A percentile compares a stretch with the other conserved stretches of the same genome.
Conservation (phyloP, 2,329 filamentous ascomycete genomes). For the Tolypocladium pustulatum region DNA sequence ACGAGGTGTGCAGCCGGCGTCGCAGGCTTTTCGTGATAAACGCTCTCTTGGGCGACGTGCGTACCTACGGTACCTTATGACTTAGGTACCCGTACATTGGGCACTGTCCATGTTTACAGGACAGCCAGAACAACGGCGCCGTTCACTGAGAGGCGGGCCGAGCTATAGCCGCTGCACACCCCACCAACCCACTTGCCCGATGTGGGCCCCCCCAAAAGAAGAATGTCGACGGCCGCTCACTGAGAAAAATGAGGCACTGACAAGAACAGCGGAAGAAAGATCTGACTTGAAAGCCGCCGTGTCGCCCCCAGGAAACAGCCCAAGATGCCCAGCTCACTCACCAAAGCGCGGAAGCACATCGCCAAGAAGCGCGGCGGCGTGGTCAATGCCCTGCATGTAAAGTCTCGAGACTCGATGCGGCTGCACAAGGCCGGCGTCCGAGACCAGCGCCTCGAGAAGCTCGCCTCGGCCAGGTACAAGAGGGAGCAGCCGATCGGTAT, state of each 20-base stretch:
- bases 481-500: conserved; percentile 64
- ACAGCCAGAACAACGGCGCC: too few species aligned
- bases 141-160: background rate
- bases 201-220: background rate
- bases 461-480: conserved; percentile 59
- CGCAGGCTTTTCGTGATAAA: too few species aligned
- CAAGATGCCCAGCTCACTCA: conserved; percentile 65
- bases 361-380: conserved; percentile 73
- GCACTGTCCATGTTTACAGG: too few species aligned
- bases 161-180: background rate
- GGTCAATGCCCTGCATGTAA: conserved; percentile 70
- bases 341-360: conserved; percentile 83
- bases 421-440: conserved; percentile 69
- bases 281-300: background rate
- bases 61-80: too few species aligned
- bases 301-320: background rate
- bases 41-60: too few species aligned
- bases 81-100: too few species aligned
- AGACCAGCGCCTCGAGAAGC: conserved; percentile 71
- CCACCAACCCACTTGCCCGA: background rate
- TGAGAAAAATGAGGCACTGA: background rate
- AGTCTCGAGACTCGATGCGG: conserved; percentile 75
- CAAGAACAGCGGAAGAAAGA: background rate
- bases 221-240: background rate
- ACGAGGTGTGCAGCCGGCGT: too few species aligned